These are phyloP conservation scores for Orbilia javanica DNA, from an alignment of 2,329 filamentous ascomycete species.

Conservation along the genomic window DNA sequence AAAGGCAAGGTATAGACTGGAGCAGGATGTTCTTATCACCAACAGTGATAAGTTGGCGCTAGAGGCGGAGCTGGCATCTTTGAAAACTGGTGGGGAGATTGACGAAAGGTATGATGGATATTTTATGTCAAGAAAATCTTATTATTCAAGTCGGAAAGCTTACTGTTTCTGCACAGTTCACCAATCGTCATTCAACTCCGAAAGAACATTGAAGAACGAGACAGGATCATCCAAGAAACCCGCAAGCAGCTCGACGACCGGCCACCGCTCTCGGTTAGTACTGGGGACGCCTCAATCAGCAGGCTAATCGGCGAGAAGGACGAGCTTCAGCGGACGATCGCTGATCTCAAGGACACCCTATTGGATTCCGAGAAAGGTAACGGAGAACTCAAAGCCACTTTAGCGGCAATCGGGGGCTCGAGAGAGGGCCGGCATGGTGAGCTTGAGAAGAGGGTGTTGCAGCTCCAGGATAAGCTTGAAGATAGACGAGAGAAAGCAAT, in stretches of 20 bases:
- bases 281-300: slow-evolving; percentile 59
- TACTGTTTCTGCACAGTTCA: slow-evolving; percentile 60
- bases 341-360: slow-evolving; percentile 61
- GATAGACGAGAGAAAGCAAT: slow-evolving; percentile 61
- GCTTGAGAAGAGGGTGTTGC: slow-evolving; percentile 61
- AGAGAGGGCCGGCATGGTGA: slow-evolving; percentile 61
- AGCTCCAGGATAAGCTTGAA: slow-evolving; percentile 63
- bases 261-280: slow-evolving; percentile 46
- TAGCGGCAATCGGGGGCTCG: slow-evolving; percentile 61
- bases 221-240: slow-evolving; percentile 59
- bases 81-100: slow-evolving; percentile 60
- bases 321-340: slow-evolving; percentile 61
- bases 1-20: slow-evolving; percentile 61
- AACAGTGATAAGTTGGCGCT: slow-evolving; percentile 62
- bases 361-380: slow-evolving; percentile 62
- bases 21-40: slow-evolving; percentile 61
- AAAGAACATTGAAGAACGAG: slow-evolving; percentile 61
- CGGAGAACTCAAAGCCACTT: slow-evolving; percentile 62
- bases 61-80: slow-evolving; percentile 62
- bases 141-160: background rate
- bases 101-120: slow-evolving; percentile 61
- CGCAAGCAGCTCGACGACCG: slow-evolving; percentile 56
- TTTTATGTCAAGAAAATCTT: background rate
- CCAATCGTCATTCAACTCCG: slow-evolving; percentile 62
- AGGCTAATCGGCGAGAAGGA: slow-evolving; percentile 62